Percentiles rank a stretch among this genome's conserved stretches.
phyloP scores from a whole-genome alignment of 2,329 filamentous ascomycete species.

The Penicillium fuscoglaucum region DNA sequence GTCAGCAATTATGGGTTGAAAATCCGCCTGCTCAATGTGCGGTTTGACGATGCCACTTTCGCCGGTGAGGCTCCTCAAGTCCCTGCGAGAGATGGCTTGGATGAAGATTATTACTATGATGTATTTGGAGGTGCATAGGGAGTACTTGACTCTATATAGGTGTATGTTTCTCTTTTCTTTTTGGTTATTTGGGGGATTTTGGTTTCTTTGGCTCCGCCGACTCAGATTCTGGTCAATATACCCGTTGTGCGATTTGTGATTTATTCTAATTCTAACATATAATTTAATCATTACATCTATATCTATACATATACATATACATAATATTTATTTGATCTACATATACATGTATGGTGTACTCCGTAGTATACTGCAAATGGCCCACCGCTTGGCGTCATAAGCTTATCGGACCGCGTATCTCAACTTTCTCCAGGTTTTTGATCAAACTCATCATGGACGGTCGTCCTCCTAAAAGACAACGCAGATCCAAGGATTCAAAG shows the following conservation, averaged over 20 bases:
- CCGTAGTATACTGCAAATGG: background rate
- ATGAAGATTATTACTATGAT: conserved; percentile 93
- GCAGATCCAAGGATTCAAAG: conserved; percentile 29
- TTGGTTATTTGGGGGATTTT: background rate
- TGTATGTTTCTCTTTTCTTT: background rate
- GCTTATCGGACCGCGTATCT: conserved; percentile 22
- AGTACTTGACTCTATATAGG: background rate
- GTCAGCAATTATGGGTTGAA: conserved; percentile 90
- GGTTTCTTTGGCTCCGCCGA: conserved; percentile 1
- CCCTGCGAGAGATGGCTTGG: conserved; percentile 78
- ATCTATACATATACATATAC: background rate
- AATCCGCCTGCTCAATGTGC: conserved; percentile 86
- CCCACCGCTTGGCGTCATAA: conserved; percentile 17
- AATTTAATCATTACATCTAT: background rate
- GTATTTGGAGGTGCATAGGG: conserved; percentile 52
- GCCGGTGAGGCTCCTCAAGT: conserved; percentile 70
- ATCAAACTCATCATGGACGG: conserved; percentile 33
- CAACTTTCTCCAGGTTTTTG: conserved; percentile 11
- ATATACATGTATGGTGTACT: background rate
- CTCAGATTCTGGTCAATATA: conserved; percentile 12
- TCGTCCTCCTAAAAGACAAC: conserved; percentile 41
- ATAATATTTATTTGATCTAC: background rate
- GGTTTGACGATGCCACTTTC: conserved; percentile 76
- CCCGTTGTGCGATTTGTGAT: conserved; percentile 9
- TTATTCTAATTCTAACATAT: background rate